These are phyloP conservation scores for Cryptococcus floricola DNA, from an alignment of 1,284 basidiomycete genomes.

Conservation along the genomic window DNA sequence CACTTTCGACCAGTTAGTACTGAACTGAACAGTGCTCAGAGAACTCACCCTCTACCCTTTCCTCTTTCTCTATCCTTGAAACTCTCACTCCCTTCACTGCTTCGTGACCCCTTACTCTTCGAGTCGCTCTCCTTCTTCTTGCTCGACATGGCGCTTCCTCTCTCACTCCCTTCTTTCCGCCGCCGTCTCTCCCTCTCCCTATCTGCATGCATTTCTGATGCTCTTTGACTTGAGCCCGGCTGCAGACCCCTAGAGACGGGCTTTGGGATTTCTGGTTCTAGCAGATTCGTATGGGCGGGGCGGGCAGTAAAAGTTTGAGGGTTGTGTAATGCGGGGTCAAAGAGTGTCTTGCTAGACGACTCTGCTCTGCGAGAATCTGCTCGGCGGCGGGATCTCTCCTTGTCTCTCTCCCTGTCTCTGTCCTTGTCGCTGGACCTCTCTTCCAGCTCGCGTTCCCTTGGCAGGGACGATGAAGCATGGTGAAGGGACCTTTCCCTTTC, in stretches of 20 bases:
- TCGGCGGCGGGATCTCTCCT: conserved; percentile 1
- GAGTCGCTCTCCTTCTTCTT: conserved; percentile 33
- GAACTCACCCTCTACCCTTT: conserved; percentile 38
- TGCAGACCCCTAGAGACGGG: neutral
- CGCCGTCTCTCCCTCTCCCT: conserved; percentile 43
- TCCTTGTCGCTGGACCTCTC: no score
- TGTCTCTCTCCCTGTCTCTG: neutral
- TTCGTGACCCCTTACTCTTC: conserved; percentile 41
- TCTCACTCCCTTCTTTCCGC: conserved; percentile 47
- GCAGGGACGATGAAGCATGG: no score
- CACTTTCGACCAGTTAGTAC: conserved; percentile 22
- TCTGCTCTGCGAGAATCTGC: neutral
- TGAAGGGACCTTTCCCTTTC: neutral
- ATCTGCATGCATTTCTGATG: conserved; percentile 45
- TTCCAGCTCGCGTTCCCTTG: neutral
- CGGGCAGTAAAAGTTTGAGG: conserved; percentile 46
- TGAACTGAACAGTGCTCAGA: neutral
- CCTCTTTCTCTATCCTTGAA: conserved; percentile 48
- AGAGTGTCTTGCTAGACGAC: conserved; percentile 42
- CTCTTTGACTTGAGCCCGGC: conserved; percentile 3
- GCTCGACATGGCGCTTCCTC: conserved; percentile 14
- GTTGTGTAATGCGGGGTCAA: conserved; percentile 54
- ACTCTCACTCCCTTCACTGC: conserved; percentile 50
- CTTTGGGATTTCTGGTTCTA: conserved; percentile 6
- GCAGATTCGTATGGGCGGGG: conserved; percentile 2